Conservation (phyloP, 2,329 filamentous ascomycete species). For the Diaporthe sp. region DNA sequence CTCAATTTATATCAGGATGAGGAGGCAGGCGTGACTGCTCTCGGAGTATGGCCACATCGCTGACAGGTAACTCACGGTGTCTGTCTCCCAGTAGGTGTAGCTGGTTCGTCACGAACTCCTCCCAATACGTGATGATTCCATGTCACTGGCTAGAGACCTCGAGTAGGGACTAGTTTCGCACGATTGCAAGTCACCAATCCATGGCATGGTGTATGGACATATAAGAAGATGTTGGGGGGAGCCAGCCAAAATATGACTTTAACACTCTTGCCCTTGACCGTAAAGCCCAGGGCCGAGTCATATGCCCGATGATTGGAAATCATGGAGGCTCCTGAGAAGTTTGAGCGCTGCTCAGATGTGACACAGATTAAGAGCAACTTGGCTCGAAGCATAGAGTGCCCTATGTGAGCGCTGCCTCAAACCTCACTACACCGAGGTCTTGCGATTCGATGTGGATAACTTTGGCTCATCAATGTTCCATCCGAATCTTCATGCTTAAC, state of each 20-base stretch:
- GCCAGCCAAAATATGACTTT: background rate
- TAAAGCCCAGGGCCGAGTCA: background rate
- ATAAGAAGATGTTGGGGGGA: background rate
- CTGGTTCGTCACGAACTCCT: background rate
- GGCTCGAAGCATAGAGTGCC: background rate
- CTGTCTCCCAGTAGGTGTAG: background rate
- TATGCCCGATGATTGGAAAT: background rate
- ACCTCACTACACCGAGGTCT: background rate
- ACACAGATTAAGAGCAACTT: background rate
- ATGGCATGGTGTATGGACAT: background rate
- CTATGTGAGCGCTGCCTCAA: background rate
- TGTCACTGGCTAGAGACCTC: background rate
- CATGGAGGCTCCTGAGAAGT: background rate
- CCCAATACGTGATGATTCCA: no score
- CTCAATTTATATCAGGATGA: background rate
- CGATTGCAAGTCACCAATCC: background rate
- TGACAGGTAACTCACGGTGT: background rate
- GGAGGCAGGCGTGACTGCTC: background rate
- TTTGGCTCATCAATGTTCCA: no score
- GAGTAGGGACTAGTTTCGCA: no score
- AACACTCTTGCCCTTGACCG: background rate
- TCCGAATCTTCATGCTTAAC: background rate
- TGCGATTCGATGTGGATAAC: no score
- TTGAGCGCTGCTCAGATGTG: background rate
- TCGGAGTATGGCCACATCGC: no score